Evolutionary conservation across 768 basidiomycete species (phyloP), one percentile per base, ranked within the genome.

Genomic region (Hypholoma fasciculare): DNA sequence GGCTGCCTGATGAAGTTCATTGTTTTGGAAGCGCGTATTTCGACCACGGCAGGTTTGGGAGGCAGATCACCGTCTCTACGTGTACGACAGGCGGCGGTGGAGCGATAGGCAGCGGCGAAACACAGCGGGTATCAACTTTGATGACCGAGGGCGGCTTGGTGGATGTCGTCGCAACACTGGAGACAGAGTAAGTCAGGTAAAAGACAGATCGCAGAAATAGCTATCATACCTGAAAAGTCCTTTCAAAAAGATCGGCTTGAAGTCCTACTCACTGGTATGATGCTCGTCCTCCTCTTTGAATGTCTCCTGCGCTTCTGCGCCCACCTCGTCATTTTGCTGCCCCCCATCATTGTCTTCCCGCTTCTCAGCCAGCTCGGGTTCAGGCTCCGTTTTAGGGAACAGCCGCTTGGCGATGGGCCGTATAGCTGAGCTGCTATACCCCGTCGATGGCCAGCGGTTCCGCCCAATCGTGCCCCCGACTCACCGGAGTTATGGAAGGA

Each of bases 201-300:
- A 36, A 14, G 43, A 47, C 42, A 12, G 13, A 12, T 54, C 13
- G 38, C 57, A 36, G 54, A 43, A 51, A 37, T 52, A 64, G 49
- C 39, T 19, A 59, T 20, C 80, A 63, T 60, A 92, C 88, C 92
- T 95, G 77, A 99, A 98, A 49, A 99, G 69, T 6, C 97, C 97
- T 74, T 98, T 99, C 67, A 98, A 75, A 74, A 93, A 96, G 47
- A 98, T 87, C 1, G 97, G 93, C 76, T 98, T 98, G 67, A 93
- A 89, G 57, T 92, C 90, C 73, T 87, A 88, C 63, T 88, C 87
- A 27, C 63, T 72, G 36, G 75, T 72, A 63, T 81, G 75, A 16
- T 78, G 70, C 57, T 82, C 82, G 52, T 78, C 75, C 61, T 81
- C 80, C 46, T 82, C 78, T 60, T 73, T 77, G 57, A 77, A 77